A percentile compares a stretch with the other conserved stretches of the same genome.
phyloP scores from a whole-genome alignment of 352 stramenopile genomes.

The Globisporangium spinosum region DNA sequence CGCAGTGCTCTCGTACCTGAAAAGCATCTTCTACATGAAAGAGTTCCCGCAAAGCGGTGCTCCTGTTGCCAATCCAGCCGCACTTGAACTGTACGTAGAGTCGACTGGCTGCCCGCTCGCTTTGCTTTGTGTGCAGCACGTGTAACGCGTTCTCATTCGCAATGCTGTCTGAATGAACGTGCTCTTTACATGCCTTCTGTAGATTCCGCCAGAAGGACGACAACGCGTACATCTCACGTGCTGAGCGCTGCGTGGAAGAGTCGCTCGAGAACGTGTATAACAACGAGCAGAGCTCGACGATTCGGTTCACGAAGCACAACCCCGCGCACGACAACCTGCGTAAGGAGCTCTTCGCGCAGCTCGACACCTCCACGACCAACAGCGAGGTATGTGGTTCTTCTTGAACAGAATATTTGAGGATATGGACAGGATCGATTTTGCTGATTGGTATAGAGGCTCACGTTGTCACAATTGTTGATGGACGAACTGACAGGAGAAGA shows the following conservation, averaged over 20 bases:
- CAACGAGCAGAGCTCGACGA: conserved; percentile 89
- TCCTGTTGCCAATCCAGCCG: conserved; percentile 75
- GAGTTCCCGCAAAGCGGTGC: conserved; percentile 66
- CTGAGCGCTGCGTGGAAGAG: conserved; percentile 90
- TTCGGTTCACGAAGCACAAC: conserved; percentile 83
- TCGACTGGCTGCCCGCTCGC: not conserved
- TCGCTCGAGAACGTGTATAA: conserved; percentile 93
- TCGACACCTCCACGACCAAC: conserved; percentile 25
- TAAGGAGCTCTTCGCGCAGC: conserved; percentile 74
- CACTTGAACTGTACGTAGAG: conserved; percentile 76
- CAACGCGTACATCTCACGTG: conserved; percentile 80
- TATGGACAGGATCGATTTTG: not conserved
- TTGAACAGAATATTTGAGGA: not conserved
- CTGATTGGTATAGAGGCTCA: not conserved
- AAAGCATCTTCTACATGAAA: conserved; percentile 98
- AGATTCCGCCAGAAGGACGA: conserved; percentile 78
- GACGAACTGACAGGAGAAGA: conserved; percentile 1
- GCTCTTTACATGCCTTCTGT: conserved; percentile 12
- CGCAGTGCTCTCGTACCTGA: conserved; percentile 94
- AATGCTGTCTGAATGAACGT: not conserved
- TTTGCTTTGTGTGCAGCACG: not conserved
- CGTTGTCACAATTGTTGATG: not conserved
- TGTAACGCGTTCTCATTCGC: not conserved
- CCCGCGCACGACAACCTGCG: conserved; percentile 77
- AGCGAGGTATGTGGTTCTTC: conserved; percentile 6